Conservation (phyloP, 2,329 filamentous ascomycete species). For the Aspergillus amoenus region DNA sequence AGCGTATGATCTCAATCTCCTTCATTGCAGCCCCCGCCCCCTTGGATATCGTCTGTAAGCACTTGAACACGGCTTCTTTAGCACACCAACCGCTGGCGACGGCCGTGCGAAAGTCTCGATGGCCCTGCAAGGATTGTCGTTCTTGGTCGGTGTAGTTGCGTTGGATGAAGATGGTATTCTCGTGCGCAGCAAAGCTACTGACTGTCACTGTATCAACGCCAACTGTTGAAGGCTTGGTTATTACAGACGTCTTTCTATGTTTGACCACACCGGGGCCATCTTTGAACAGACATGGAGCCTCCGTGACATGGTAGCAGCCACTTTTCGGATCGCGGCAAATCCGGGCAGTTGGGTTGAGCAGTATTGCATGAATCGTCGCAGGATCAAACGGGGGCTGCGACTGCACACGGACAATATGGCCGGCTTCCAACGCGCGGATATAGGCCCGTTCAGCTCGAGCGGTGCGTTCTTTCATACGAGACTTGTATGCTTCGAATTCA, state of each 20-base stretch:
- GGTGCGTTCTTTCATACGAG: background rate
- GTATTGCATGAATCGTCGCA: background rate
- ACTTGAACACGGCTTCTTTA: conserved; percentile 1
- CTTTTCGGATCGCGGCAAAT: background rate
- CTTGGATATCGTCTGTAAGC: background rate
- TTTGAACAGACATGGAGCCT: accelerated
- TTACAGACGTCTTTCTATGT: background rate
- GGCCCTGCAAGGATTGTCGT: background rate
- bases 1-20: background rate
- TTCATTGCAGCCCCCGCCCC: background rate
- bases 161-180: background rate
- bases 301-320: background rate
- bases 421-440: background rate
- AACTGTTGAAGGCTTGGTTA: background rate
- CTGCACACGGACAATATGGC: background rate
- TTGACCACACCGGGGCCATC: no score
- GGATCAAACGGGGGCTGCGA: background rate
- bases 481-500: background rate
- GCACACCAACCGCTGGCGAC: background rate
- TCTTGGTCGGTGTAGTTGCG: background rate
- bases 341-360: background rate
- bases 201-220: background rate
- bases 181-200: background rate
- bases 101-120: background rate
- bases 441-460: background rate